Conservation (phyloP, 495 filamentous ascomycete genomes). For the Staphylotrichum tortipilum region DNA sequence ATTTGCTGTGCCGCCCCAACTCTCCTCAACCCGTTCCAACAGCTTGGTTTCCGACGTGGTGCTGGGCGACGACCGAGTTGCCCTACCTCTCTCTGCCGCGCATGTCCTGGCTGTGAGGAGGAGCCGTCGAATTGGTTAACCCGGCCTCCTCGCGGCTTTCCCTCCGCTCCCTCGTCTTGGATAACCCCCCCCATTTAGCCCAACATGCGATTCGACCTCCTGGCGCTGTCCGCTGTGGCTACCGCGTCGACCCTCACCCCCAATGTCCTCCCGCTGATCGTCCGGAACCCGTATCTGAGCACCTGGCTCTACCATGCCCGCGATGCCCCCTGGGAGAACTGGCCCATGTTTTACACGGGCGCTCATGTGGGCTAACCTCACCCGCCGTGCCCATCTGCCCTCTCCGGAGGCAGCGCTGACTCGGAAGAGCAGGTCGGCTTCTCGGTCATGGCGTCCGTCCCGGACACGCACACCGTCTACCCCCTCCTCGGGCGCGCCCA, state of each 20-base stretch:
- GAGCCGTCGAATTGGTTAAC: no score
- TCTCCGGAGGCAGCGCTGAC: neutral
- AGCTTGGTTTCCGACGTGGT: no score
- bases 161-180: no score
- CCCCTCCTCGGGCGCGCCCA: slow-evolving; percentile 82
- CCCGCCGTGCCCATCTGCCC: neutral
- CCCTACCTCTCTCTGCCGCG: no score
- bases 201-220: slow-evolving; percentile 24
- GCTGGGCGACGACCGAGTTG: no score
- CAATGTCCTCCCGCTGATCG: slow-evolving; percentile 76
- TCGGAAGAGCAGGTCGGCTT: slow-evolving; percentile 57
- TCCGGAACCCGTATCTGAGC: slow-evolving; percentile 87
- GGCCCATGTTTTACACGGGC: slow-evolving; percentile 94
- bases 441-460: slow-evolving; percentile 67
- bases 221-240: slow-evolving; percentile 31
- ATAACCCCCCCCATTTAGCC: neutral
- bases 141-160: no score
- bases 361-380: slow-evolving; percentile 38
- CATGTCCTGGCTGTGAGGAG: no score
- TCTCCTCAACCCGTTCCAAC: no score
- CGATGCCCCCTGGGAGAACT: slow-evolving; percentile 76
- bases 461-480: slow-evolving; percentile 63
- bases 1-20: no score
- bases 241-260: slow-evolving; percentile 54
- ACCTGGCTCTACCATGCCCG: slow-evolving; percentile 77